Percentiles rank a stretch among this genome's conserved stretches.
Conservation (phyloP, 257 asterid genomes). For the Marsdenia floribunda region DNA sequence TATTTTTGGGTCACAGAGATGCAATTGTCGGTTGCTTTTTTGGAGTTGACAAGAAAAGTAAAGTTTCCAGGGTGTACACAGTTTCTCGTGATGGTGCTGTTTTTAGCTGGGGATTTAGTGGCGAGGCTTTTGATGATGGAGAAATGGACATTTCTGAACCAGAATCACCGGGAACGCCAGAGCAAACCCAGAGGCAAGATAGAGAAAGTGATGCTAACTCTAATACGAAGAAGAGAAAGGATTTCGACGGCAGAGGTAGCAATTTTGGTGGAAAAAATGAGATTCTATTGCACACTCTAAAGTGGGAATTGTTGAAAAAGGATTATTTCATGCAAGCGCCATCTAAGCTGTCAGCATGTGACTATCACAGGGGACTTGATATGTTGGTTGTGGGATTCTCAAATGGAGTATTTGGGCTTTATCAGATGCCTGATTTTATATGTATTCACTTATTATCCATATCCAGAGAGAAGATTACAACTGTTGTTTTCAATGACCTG, state of each 20-base stretch:
- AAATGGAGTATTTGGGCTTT: conserved; percentile 88
- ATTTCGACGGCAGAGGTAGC: conserved; percentile 34
- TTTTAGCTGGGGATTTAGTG: conserved; percentile 30
- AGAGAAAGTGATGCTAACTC: conserved; percentile 26
- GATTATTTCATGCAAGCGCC: conserved; percentile 80
- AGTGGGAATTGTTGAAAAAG: conserved; percentile 77
- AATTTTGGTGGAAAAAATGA: conserved; percentile 35
- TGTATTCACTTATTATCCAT: conserved; percentile 81
- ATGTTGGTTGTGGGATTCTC: conserved; percentile 92
- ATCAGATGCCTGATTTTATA: conserved; percentile 92
- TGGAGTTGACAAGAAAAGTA: conserved; percentile 61
- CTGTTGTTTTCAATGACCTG: conserved; percentile 70
- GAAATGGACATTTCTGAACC: conserved; percentile 50
- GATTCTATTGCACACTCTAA: conserved; percentile 41
- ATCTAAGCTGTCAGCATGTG: conserved; percentile 67
- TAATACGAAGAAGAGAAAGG: conserved; percentile 50
- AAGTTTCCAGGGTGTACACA: conserved; percentile 49
- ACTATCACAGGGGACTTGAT: conserved; percentile 83
- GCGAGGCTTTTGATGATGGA: conserved; percentile 19
- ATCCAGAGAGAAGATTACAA: conserved; percentile 81
- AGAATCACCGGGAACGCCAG: conserved; percentile 84
- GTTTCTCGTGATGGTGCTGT: conserved; percentile 88
- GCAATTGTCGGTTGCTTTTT: conserved; percentile 73
- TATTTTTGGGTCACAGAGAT: conserved; percentile 83
- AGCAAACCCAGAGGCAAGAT: conserved; percentile 34